Percentiles rank a stretch among this genome's conserved stretches.
phyloP scores from a whole-genome alignment of 805 yeast genomes.

The Cyberlindnera japonica region DNA sequence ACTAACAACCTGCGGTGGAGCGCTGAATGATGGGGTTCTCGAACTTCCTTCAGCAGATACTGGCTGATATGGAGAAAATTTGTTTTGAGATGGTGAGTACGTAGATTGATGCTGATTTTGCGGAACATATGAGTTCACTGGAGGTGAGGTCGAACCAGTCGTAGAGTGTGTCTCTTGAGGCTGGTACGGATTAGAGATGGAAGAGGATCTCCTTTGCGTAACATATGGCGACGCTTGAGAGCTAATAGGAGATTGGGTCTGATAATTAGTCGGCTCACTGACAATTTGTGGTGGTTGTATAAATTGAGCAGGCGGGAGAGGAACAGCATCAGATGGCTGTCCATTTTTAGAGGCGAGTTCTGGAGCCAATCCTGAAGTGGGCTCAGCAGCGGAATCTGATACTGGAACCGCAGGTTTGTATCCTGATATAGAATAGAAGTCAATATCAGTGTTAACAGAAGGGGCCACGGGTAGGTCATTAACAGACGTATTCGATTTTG shows the following conservation, averaged over 20 bases:
- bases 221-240: background rate
- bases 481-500: conserved; percentile 15
- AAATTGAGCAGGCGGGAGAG: background rate
- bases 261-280: background rate
- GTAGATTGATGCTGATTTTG: background rate
- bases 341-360: too few species aligned
- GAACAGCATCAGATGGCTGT: too few species aligned
- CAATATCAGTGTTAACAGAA: conserved; percentile 17
- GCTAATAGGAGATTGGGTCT: background rate
- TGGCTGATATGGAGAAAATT: conserved; percentile 13
- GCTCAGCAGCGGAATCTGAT: conserved; percentile 1
- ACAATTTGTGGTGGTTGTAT: background rate
- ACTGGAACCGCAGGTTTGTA: conserved; percentile 9
- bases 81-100: conserved; percentile 3
- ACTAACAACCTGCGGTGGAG: background rate
- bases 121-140: conserved; percentile 6
- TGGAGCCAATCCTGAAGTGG: too few species aligned
- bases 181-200: background rate
- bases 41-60: conserved; percentile 5
- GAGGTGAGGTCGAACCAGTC: conserved; percentile 5
- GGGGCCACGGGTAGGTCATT: conserved; percentile 5
- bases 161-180: conserved; percentile 6
- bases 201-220: background rate
- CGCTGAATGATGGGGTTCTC: conserved; percentile 9
- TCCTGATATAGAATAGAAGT: conserved; percentile 16